These are phyloP conservation scores for Evernia prunastri DNA, from an alignment of 495 filamentous ascomycete species.

Conservation along the genomic window DNA sequence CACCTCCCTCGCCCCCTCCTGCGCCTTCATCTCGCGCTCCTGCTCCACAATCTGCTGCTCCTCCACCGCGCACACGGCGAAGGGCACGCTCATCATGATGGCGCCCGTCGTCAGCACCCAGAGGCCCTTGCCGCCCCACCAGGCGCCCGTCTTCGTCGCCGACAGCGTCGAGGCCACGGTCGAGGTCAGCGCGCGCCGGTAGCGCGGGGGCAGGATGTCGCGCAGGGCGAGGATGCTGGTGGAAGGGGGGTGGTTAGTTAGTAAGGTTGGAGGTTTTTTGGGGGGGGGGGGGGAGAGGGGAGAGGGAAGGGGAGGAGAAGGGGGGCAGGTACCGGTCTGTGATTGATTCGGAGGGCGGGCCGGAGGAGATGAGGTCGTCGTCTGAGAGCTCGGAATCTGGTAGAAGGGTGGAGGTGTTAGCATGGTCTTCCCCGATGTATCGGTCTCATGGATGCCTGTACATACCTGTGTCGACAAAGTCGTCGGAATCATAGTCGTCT, in stretches of 20 bases:
- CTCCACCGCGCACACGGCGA: slow-evolving; percentile 84
- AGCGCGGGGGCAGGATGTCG: slow-evolving; percentile 83
- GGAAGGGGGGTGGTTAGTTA: slow-evolving; percentile 32
- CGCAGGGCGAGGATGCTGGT: slow-evolving; percentile 68
- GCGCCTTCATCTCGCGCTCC: slow-evolving; percentile 94
- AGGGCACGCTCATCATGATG: slow-evolving; percentile 85
- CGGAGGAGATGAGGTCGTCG: slow-evolving; percentile 44
- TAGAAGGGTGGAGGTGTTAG: slow-evolving; percentile 22
- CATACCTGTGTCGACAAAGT: slow-evolving; percentile 83
- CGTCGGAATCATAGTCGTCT: slow-evolving; percentile 68
- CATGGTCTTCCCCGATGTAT: no score
- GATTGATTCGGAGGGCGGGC: slow-evolving; percentile 12
- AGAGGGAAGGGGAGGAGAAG: slow-evolving; percentile 38
- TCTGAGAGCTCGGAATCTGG: slow-evolving; percentile 60
- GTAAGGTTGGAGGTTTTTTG: slow-evolving; percentile 47
- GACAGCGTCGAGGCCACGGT: slow-evolving; percentile 39
- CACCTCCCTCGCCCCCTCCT: slow-evolving; percentile 68
- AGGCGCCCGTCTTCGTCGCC: slow-evolving; percentile 54
- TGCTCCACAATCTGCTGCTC: slow-evolving; percentile 93
- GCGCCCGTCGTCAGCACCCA: slow-evolving; percentile 85
- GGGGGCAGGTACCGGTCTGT: slow-evolving; percentile 20
- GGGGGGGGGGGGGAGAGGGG: slow-evolving; percentile 42
- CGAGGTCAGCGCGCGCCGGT: slow-evolving; percentile 47
- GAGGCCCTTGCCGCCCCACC: slow-evolving; percentile 70
- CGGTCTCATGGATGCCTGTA: no score